Evolutionary conservation across 257 asterid species (phyloP).

Genomic region (Penstemon barbatus): DNA sequence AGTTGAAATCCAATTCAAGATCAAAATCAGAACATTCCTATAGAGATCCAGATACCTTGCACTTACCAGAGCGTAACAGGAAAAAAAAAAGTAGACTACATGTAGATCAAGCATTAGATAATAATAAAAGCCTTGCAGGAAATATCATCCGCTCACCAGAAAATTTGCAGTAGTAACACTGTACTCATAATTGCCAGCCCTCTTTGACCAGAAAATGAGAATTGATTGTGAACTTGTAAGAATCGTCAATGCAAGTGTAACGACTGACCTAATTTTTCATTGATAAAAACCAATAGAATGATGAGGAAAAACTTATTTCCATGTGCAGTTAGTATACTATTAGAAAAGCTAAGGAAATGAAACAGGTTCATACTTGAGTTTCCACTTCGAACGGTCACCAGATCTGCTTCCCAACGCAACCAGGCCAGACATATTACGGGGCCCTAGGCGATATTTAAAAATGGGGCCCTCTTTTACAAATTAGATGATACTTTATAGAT

Average conservation of each 20-base stretch:
- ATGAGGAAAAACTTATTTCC: constrained; percentile 8
- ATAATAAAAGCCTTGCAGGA: constrained; percentile 7
- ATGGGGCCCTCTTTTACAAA: too few species aligned
- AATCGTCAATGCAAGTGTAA: constrained; percentile 78
- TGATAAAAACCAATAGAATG: constrained; percentile 6
- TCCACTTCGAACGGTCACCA: constrained; percentile 72
- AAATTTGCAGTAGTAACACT: constrained; percentile 98
- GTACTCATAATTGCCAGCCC: constrained; percentile 97
- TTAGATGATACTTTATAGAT: too few species aligned
- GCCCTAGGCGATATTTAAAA: too few species aligned
- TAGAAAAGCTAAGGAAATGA: constrained; percentile 18
- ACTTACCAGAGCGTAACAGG: background rate
- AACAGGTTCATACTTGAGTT: constrained; percentile 63
- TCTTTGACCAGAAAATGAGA: constrained; percentile 99
- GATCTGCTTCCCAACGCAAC: constrained; percentile 45
- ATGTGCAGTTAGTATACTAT: constrained; percentile 15
- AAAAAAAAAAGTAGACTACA: background rate
- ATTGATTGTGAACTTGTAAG: constrained; percentile 99
- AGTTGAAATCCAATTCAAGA: constrained; percentile 15
- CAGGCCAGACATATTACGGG: background rate
- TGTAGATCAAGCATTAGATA: constrained; percentile 14
- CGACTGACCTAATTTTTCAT: constrained; percentile 61
- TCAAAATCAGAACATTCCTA: constrained; percentile 31
- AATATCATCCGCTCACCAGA: constrained; percentile 66
- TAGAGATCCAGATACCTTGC: constrained; percentile 6